Evolutionary conservation across 2,329 filamentous ascomycete species (phyloP), one percentile per base, ranked within the genome.

Genomic region (Thelonectria rubi): DNA sequence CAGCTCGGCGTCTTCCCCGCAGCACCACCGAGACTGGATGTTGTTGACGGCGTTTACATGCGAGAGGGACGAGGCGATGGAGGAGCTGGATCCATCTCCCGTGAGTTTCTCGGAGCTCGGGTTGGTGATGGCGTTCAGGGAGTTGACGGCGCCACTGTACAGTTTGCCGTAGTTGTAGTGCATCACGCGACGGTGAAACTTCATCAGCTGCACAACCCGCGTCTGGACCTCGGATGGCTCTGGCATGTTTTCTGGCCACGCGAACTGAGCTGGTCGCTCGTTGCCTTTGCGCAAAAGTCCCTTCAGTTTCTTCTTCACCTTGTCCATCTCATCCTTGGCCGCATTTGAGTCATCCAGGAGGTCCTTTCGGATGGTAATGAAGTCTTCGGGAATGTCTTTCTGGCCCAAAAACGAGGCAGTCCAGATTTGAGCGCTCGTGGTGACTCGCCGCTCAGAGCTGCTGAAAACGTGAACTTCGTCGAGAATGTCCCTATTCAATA

Each of bases 301-400:
- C 80, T 99, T 99, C 26, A 99, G 85, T 87, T 97, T 97, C 86
- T 99, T 99, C 84, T 99, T 99, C 58, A 99, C 95, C 78, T 97
- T 97, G 79, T 99, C 96, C 91, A 97, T 99, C 73, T 97, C 93
- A 75, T 99, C 95, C 76, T 99, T 99, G 60, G 95, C 95, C 4
- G 95, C 95, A 76, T 99, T 99, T 0, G 94, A 98, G 75, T 99
- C 95, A 75, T 99, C 95, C 3, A 99, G 81, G 7, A 99, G 84
- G 77, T 98, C 94, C 75, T 99, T 99, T 55, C 95, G 89, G 58
- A 98, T 90, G 34, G 88, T 91, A 65, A 99, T 97, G 66, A 92
- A 93, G 70, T 97, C 92, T 21, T 92, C 87, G 0, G 91, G 87
- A 15, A 97, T 82, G 56, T 97, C 91, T 75, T 96, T 93, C 73